Evolutionary conservation across 2,329 filamentous ascomycete species (phyloP), one percentile per base, ranked within the genome.

Genomic region (Colletotrichum sp.): DNA sequence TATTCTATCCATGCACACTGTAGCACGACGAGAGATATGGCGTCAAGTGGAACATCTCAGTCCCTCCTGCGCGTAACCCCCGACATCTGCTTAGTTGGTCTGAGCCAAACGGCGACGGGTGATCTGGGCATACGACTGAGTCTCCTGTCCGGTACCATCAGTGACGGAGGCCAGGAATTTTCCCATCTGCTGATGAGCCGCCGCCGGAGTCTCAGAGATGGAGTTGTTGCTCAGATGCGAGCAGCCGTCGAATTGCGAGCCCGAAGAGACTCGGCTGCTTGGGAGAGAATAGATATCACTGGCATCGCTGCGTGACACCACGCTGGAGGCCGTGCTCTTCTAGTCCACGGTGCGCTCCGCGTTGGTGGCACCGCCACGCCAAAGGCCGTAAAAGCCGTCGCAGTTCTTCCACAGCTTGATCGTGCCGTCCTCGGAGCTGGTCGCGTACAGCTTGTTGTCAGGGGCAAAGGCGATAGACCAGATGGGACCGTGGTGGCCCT

Each of bases 401-500:
- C 92, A 93, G 78, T 93, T 93, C 86, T 93, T 93, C 92, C 92
- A 93, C 88, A 99, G 89, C 87, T 99, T 99, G 84, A 99, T 98
- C 0, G 97, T 99, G 55, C 97, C 97, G 81, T 99, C 97, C 83
- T 99, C 97, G 65, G 96, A 98, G 34, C 95, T 97, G 2, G 97
- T 99, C 2, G 96, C 97, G 82, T 99, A 99, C 9, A 99, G 88
- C 83, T 98, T 98, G 63, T 96, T 96, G 82, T 99, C 97, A 0
- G 97, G 97, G 1, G 96, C 97, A 85, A 98, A 99, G 72, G 94
- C 94, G 75, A 98, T 93, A 7, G 96, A 98, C 97, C 97, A 99
- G 77, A 99, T 97, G 2, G 96, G 96, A 3, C 97, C 97, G 82
- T 99, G 97, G 80, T 99, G 97, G 28, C 97, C 97, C 86, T 98